Conservation (phyloP, 805 yeast genomes). For the Ogataea ganodermae region DNA sequence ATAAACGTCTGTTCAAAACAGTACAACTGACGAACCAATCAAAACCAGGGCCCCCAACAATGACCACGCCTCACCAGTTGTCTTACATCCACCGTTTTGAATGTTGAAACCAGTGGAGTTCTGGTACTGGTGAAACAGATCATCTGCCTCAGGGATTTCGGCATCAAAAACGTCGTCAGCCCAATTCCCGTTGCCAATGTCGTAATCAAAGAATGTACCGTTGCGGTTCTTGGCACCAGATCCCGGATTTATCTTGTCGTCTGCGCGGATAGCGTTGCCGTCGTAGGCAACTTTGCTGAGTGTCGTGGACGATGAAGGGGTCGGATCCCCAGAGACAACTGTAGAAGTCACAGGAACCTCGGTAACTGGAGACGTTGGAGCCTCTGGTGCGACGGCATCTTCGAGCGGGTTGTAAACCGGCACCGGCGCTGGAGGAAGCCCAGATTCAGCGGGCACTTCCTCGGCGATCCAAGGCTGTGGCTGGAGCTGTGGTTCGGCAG, state of each 20-base stretch:
- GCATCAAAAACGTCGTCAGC: neutral
- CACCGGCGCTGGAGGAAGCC: too few species aligned
- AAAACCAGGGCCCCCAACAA: constrained; percentile 27
- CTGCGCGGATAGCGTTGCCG: neutral
- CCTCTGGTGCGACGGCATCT: neutral
- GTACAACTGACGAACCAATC: constrained; percentile 22
- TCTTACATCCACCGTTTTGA: constrained; percentile 14
- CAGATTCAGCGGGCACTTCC: too few species aligned
- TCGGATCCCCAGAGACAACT: neutral
- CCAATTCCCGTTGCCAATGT: neutral
- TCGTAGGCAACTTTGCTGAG: constrained; percentile 1
- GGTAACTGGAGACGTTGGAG: neutral
- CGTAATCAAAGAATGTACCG: neutral
- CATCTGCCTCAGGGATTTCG: neutral
- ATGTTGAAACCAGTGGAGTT: constrained; percentile 12
- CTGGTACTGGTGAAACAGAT: constrained; percentile 22
- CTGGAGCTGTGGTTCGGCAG: neutral
- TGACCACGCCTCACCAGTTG: constrained; percentile 19
- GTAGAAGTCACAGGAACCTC: neutral
- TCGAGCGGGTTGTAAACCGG: neutral
- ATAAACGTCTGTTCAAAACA: constrained; percentile 14
- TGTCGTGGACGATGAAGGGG: neutral
- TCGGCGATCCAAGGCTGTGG: neutral
- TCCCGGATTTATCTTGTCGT: neutral
- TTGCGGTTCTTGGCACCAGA: neutral